Evolutionary conservation across 1,284 basidiomycete genomes (phyloP).

Genomic region (Trametes hirsuta): DNA sequence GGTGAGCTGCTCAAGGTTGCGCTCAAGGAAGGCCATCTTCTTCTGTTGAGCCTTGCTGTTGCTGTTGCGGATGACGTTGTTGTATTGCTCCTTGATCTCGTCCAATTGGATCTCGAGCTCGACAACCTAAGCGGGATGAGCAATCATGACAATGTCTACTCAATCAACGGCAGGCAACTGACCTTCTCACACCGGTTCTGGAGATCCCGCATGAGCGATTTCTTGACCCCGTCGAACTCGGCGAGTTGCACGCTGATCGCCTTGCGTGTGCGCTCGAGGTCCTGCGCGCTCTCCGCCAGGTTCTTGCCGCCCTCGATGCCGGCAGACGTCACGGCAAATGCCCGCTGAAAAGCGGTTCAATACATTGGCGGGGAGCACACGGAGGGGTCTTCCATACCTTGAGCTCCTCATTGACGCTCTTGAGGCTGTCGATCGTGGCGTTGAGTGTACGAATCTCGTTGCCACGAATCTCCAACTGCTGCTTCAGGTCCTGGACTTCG

Average conservation of each 20-base stretch:
- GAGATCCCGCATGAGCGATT: slow-evolving; percentile 97
- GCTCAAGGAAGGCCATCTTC: slow-evolving; percentile 99
- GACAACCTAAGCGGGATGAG: slow-evolving; percentile 73
- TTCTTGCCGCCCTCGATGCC: slow-evolving; percentile 97
- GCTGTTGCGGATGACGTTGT: slow-evolving; percentile 96
- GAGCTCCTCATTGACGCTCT: slow-evolving; percentile 96
- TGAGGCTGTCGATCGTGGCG: slow-evolving; percentile 89
- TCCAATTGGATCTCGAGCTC: slow-evolving; percentile 99
- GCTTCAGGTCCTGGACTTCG: slow-evolving; percentile 90
- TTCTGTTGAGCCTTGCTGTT: slow-evolving; percentile 98
- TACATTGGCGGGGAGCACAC: not conserved
- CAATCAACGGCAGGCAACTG: slow-evolving; percentile 23
- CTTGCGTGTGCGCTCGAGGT: slow-evolving; percentile 96
- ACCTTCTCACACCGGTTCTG: slow-evolving; percentile 99
- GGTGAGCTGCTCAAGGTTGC: slow-evolving; percentile 95
- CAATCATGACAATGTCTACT: slow-evolving; percentile 5
- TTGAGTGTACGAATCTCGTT: slow-evolving; percentile 88
- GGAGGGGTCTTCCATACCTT: slow-evolving; percentile 62
- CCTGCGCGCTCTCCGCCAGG: slow-evolving; percentile 94
- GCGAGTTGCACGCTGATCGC: slow-evolving; percentile 96
- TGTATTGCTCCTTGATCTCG: slow-evolving; percentile 99
- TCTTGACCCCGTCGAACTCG: slow-evolving; percentile 99
- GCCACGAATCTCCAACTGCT: slow-evolving; percentile 86
- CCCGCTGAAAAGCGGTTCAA: slow-evolving; percentile 60
- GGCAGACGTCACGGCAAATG: slow-evolving; percentile 94